Evolutionary conservation across 768 basidiomycete species (phyloP).

Genomic region (Auricularia sp.): DNA sequence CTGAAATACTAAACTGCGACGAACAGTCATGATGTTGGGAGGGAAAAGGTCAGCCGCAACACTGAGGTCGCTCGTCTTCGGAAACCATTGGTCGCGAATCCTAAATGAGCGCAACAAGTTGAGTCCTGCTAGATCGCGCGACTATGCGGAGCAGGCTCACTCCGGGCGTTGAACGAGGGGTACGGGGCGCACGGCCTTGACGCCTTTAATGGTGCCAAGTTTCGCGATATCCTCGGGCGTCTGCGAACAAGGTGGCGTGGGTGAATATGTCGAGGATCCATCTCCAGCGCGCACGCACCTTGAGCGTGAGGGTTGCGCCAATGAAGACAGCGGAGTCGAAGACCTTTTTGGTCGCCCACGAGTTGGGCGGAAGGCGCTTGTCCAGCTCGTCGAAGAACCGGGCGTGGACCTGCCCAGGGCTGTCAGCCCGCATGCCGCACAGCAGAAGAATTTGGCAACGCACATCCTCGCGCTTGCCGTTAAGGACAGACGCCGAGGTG

Average conservation of each 20-base stretch:
- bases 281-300: too few species aligned
- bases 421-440: not conserved
- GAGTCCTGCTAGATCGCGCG: not conserved
- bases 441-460: too few species aligned
- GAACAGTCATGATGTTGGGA: constrained; percentile 7
- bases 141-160: not conserved
- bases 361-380: not conserved
- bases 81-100: not conserved
- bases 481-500: not conserved
- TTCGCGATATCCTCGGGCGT: not conserved
- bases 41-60: constrained; percentile 1
- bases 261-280: too few species aligned
- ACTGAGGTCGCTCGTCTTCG: constrained; percentile 1
- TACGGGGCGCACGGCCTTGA: constrained; percentile 5
- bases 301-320: not conserved
- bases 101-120: not conserved
- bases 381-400: not conserved
- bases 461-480: too few species aligned
- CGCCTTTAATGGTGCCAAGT: not conserved
- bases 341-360: not conserved
- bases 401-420: not conserved
- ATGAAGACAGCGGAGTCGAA: not conserved
- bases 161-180: not conserved
- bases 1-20: not conserved
- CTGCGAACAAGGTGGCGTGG: not conserved